Base-by-base conservation (phyloP, 345 rosid species). In the Moringa oleifera region DNA sequence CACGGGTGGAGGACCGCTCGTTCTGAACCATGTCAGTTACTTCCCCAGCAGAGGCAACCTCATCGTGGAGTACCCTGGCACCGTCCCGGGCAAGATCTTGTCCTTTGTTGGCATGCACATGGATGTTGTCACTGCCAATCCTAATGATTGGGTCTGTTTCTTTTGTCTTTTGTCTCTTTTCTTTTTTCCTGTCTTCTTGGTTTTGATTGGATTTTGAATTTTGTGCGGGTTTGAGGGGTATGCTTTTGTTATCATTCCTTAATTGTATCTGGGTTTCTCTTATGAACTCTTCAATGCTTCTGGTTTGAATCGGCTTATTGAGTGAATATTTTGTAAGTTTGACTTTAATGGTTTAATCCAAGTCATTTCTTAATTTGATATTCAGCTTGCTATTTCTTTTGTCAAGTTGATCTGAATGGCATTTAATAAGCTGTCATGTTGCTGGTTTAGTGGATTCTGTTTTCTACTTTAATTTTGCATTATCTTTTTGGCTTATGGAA, bases 81-180 rank as follows among this genome's bases (percentile, higher is more conserved):
- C 95, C n/a, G 70, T 78, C 23, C 89, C 84, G 4, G 98, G 91
- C 49, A 91, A 89, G 79, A 74, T 95, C 75, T 22, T 95, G 41
- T 95, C 99, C 55, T 94, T 95, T 68, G 99, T 95, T 50, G 99
- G 99, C 22, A 91, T 91, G 99, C 99, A 95, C 66, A 91, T 87
- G 99, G 99, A 95, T 74, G 98, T 95, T 25, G 99, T 95, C 84
- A 89, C 99, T 47, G 98, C 98, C 0, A 75, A 95, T 77, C 94
- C 97, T 9, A 81, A 78, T 68, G 98, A 85, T 47, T 91, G 98
- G 99, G 99, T 90, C 21, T 75, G 13, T 50, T 50, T 66, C 68
- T 50, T 62, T 2, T 68, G 19, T n/a, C 49, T 47, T 67, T 50
- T 58, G n/a, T 18, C 31, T 36, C 19, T 18, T 31, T 54, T 22